Percentiles rank a stretch among this genome's conserved stretches.
phyloP scores from a whole-genome alignment of 2,329 filamentous ascomycete genomes.

The Calonectria henricotiae region DNA sequence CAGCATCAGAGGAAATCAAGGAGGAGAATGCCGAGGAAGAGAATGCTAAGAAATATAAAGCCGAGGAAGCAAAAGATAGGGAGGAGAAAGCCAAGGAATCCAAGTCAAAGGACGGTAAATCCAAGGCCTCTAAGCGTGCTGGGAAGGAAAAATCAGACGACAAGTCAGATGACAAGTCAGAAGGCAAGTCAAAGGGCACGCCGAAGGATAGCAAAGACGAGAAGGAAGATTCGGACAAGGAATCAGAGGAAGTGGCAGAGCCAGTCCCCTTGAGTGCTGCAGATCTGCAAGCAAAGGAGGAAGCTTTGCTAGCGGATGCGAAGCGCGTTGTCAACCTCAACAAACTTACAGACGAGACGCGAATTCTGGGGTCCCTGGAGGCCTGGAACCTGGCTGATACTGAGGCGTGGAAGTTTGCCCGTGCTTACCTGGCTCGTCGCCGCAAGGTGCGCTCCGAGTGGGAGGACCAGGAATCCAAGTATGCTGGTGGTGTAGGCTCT shows the following conservation, averaged over 20 bases:
- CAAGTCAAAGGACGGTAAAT: slow-evolving; percentile 14
- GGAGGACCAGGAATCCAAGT: slow-evolving; percentile 80
- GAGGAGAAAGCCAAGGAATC: slow-evolving; percentile 18
- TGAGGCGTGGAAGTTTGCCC: slow-evolving; percentile 83
- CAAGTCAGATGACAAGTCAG: slow-evolving; percentile 25
- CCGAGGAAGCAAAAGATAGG: slow-evolving; percentile 31
- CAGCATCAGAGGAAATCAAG: slow-evolving; percentile 39
- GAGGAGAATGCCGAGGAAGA: slow-evolving; percentile 54
- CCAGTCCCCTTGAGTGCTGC: slow-evolving; percentile 60
- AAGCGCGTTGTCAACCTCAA: slow-evolving; percentile 68
- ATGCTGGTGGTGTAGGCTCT: slow-evolving; percentile 74
- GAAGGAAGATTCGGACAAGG: slow-evolving; percentile 27
- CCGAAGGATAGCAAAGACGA: slow-evolving; percentile 55
- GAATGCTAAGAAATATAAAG: slow-evolving; percentile 34
- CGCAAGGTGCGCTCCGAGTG: slow-evolving; percentile 77
- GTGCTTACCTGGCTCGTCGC: slow-evolving; percentile 77
- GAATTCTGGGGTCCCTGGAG: slow-evolving; percentile 72
- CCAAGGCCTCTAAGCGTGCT: slow-evolving; percentile 7
- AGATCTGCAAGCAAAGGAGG: slow-evolving; percentile 71
- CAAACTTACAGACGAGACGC: slow-evolving; percentile 63
- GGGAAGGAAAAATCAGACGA: slow-evolving; percentile 10
- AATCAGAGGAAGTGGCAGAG: slow-evolving; percentile 56
- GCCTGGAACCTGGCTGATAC: slow-evolving; percentile 81
- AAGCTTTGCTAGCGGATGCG: slow-evolving; percentile 65
- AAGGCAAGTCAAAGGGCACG: slow-evolving; percentile 25